Evolutionary conservation across 164 flowering plant species (phyloP), one percentile per base, ranked within the genome.

Genomic region (Cinnamomum micranthum): DNA sequence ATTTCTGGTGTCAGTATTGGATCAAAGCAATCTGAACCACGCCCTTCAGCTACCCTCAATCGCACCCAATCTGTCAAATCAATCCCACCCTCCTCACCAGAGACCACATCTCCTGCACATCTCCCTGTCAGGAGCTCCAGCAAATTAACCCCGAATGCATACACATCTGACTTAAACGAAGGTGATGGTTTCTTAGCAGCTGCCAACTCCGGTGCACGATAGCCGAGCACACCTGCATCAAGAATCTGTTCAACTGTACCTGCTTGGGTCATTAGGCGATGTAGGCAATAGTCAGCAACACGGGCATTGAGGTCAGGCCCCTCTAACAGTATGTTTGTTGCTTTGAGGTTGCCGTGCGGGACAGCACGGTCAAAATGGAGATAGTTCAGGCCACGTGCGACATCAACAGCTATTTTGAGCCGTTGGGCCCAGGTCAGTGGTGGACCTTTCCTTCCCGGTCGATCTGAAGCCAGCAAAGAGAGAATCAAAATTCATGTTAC

Each of bases 351-450:
- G 4, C 99, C 98, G 31, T 96, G 99, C 1, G 97, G 98, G 31
- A 92, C 85, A 51, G 91, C 93, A 17, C 99, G 93, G 76, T 96
- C 99, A 73, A 96, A 92, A 85, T 96, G 99, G 82, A 96, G 97
- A 82, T 96, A 91, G 80, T 94, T 94, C 79, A 96, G 89, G 79
- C 99, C 98, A 65, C 98, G 97, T 60, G 97, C 99, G 65, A 94
- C 84, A 74, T 95, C 99, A 23, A 92, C 97, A 1, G 98, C 95
- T 70, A 95, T 88, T 77, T 95, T 95, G 64, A 93, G 93, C 79
- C 99, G 86, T 66, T 90, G 98, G 24, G 82, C 77, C 98, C 98
- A 93, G 7, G 90, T 62, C 27, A 93, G 81, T 52, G 47, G 47
- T 41, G 93, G 93, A 4, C 93, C 95, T 79, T 88, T 90, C 77